Evolutionary conservation across 192 early-diverging fungal species (phyloP).

Genomic region (Coemansia sp.): DNA sequence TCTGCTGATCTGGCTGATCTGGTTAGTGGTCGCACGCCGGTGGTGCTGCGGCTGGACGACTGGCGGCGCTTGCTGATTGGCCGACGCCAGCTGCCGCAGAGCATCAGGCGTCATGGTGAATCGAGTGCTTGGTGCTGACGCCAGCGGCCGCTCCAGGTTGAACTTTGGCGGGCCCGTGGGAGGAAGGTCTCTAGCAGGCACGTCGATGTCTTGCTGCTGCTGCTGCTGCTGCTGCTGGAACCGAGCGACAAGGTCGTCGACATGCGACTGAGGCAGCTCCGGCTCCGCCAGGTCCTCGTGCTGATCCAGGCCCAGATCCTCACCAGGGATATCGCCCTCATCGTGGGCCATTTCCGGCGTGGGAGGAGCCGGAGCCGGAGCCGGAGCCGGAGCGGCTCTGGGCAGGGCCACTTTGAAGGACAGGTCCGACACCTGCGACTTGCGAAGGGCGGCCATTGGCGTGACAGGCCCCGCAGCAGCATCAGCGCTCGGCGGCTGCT

Average conservation of each 20-base stretch:
- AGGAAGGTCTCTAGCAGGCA: background rate
- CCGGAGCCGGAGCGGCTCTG: background rate
- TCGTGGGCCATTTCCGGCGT: background rate
- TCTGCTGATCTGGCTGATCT: background rate
- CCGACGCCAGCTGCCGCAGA: conserved; percentile 31
- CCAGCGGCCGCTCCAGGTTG: background rate
- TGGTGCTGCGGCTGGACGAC: conserved; percentile 4
- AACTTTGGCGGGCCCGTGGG: background rate
- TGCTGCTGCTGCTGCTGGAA: background rate
- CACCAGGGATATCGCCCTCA: background rate
- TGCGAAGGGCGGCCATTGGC: conserved; percentile 47
- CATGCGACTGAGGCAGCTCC: background rate
- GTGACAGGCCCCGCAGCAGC: conserved; percentile 13
- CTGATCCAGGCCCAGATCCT: background rate
- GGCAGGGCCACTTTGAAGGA: conserved; percentile 41
- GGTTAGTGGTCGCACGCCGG: conserved; percentile 1
- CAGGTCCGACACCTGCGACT: conserved; percentile 46
- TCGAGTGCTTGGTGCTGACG: background rate
- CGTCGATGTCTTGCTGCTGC: background rate
- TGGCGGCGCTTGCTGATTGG: conserved; percentile 1
- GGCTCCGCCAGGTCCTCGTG: background rate
- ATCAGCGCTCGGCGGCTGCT: background rate
- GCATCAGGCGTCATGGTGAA: conserved; percentile 52
- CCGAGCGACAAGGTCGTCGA: background rate
- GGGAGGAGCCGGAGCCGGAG: background rate